These are phyloP conservation scores for Tephrocybe sp. DNA, from an alignment of 768 basidiomycete genomes.

Conservation along the genomic window DNA sequence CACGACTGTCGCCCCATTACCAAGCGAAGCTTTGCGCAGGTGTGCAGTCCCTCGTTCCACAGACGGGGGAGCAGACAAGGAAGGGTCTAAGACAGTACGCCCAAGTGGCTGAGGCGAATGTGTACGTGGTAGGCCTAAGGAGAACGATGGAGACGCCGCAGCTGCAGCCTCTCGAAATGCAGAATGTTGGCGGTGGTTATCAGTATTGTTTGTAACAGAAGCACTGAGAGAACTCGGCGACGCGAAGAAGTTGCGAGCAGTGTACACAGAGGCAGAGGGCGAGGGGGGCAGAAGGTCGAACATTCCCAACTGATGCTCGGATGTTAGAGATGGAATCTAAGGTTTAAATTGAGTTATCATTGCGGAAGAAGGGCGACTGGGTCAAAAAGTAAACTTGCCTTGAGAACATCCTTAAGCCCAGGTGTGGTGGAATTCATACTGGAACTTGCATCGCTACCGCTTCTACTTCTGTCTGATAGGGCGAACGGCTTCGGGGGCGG, in stretches of 20 bases:
- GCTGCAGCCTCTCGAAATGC: slow-evolving; percentile 20
- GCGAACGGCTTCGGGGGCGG: slow-evolving; percentile 49
- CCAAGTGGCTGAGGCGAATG: slow-evolving; percentile 30
- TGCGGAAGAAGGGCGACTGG: not conserved
- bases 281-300: slow-evolving; percentile 75
- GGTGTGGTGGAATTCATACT: slow-evolving; percentile 43
- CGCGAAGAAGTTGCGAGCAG: slow-evolving; percentile 33
- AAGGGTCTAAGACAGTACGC: slow-evolving; percentile 14
- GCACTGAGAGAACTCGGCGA: slow-evolving; percentile 39
- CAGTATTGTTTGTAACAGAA: slow-evolving; percentile 17
- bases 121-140: slow-evolving; percentile 36
- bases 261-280: slow-evolving; percentile 47
- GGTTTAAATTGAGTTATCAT: not conserved
- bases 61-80: slow-evolving; percentile 21
- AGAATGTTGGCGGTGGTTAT: slow-evolving; percentile 20
- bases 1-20: slow-evolving; percentile 24
- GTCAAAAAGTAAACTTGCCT: slow-evolving; percentile 39
- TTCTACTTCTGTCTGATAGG: slow-evolving; percentile 41
- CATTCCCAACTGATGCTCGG: slow-evolving; percentile 70
- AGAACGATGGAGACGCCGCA: slow-evolving; percentile 26
- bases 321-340: slow-evolving; percentile 68
- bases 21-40: slow-evolving; percentile 19
- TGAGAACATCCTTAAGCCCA: slow-evolving; percentile 71
- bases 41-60: slow-evolving; percentile 16
- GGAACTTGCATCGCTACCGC: slow-evolving; percentile 44